Base-by-base conservation (phyloP, 495 filamentous ascomycete genomes). In the Pseudoneurospora amorphoporcata region DNA sequence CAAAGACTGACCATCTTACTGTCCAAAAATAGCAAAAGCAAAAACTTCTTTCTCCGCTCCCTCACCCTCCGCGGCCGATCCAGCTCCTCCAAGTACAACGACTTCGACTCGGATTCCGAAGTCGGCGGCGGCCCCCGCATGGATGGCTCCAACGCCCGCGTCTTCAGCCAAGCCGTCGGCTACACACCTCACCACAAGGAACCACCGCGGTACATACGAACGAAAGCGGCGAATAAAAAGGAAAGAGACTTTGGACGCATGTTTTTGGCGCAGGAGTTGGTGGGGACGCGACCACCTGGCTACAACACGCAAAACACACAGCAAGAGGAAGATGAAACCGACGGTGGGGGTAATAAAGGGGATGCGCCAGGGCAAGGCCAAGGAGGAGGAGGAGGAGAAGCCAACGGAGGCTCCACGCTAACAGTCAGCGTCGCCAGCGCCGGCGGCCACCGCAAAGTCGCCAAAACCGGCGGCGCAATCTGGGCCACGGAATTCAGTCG, bases 401-500 rank as follows among this genome's bases (percentile, higher is more conserved):
- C 19, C 69, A 72, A 32, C 10, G 40, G 9, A 68, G 80, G 58
- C 79, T 79, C 42, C 0, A 75, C 80, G 2, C 75, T 82, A 19
- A 81, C 79, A 3, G 79, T 80, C 19, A 82, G 80, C 32, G 83
- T 82, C 72, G 78, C 81, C 37, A 81, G 80, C 42, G 79, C 72
- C 77, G 81, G 79, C 53, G 76, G 79, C 39, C 53, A 37, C 35
- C 76, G 79, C 40, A 82, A 81, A 68, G 71, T 73, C 19, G 23
- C 75, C 35, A 78, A 79, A 39, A 78, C 79, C 19, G 82, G 83
- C 45, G 85, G 88, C 19, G 93, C 95, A 4, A 88, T 97, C 39
- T 99, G 95, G 95, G 91, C 95, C 5, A 87, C 92, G 75, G 92
- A 93, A 73, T 98, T 98, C 75, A 98, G 94, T 74, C 93, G 92